A percentile compares a stretch with the other conserved stretches of the same genome.
These are phyloP conservation scores for Lizonia empirigonia DNA, from an alignment of 2,329 filamentous ascomycete genomes.

Conservation along the genomic window DNA sequence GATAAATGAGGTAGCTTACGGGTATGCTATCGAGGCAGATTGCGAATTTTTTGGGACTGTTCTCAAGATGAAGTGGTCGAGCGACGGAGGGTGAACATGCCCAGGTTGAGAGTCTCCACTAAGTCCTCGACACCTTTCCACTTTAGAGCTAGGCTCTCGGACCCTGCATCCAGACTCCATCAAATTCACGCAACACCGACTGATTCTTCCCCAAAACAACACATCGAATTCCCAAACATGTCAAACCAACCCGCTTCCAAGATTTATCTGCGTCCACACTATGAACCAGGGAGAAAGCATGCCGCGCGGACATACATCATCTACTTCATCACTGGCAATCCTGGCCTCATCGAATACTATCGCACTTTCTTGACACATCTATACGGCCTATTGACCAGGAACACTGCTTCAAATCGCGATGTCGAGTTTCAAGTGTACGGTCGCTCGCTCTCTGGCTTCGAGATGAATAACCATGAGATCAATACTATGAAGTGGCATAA, in stretches of 20 bases:
- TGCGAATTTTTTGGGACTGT: neutral
- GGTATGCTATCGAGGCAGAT: neutral
- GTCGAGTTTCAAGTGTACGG: slow-evolving; percentile 49
- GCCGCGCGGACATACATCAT: slow-evolving; percentile 56
- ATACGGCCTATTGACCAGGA: slow-evolving; percentile 57
- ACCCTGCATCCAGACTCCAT: slow-evolving; percentile 18
- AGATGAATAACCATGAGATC: slow-evolving; percentile 35
- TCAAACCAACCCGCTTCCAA: slow-evolving; percentile 23
- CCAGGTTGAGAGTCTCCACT: neutral
- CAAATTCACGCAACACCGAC: slow-evolving; percentile 15
- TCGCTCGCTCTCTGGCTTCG: slow-evolving; percentile 52
- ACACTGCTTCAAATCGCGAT: slow-evolving; percentile 23
- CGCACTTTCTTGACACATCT: slow-evolving; percentile 67
- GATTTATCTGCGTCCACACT: slow-evolving; percentile 33
- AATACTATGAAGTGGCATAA: slow-evolving; percentile 30
- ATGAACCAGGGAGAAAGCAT: slow-evolving; percentile 26
- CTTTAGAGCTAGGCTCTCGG: neutral
- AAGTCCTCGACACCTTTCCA: neutral
- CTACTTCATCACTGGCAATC: slow-evolving; percentile 78
- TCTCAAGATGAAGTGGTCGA: neutral
- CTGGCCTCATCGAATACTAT: slow-evolving; percentile 77
- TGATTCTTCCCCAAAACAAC: slow-evolving; percentile 1
- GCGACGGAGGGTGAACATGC: neutral
- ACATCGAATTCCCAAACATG: slow-evolving; percentile 5
- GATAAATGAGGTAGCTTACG: neutral